A percentile compares a stretch with the other conserved stretches of the same genome.
Evolutionary conservation across 225 moss, liverwort and hornwort species (phyloP).

Genomic region (Pseudisothecium myosuroides): DNA sequence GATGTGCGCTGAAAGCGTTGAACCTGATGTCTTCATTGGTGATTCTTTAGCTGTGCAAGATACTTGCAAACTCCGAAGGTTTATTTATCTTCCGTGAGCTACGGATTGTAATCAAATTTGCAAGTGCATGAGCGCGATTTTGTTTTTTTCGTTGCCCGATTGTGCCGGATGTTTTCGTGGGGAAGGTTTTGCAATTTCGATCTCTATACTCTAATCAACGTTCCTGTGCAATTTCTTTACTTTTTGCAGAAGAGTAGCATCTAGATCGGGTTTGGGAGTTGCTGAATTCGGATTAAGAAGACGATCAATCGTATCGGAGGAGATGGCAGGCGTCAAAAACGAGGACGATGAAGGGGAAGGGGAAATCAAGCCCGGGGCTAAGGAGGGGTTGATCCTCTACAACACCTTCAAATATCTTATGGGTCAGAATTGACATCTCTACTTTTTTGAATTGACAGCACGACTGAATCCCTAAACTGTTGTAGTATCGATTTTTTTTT

Average conservation of each 20-base stretch:
- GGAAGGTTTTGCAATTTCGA: neutral
- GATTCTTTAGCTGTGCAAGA: neutral
- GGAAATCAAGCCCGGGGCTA: constrained; percentile 24
- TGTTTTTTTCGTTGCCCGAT: neutral
- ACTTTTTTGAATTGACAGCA: neutral
- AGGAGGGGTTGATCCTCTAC: constrained; percentile 63
- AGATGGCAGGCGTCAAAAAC: constrained; percentile 28
- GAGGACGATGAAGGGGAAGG: constrained; percentile 25
- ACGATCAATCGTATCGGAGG: neutral
- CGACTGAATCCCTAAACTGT: neutral
- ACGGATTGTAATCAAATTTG: neutral
- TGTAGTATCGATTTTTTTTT: neutral
- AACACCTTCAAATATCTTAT: constrained; percentile 59
- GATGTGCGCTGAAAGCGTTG: neutral
- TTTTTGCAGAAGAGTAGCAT: neutral
- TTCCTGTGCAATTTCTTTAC: neutral
- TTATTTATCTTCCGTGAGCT: neutral
- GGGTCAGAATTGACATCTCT: constrained; percentile 11
- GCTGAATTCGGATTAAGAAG: neutral
- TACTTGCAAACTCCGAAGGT: neutral
- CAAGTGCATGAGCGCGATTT: neutral
- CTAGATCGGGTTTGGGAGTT: neutral
- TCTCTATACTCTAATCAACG: neutral
- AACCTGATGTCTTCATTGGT: neutral
- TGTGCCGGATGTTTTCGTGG: neutral